Conservation (phyloP, 441 rosid species). For the Erodium moschatum region DNA sequence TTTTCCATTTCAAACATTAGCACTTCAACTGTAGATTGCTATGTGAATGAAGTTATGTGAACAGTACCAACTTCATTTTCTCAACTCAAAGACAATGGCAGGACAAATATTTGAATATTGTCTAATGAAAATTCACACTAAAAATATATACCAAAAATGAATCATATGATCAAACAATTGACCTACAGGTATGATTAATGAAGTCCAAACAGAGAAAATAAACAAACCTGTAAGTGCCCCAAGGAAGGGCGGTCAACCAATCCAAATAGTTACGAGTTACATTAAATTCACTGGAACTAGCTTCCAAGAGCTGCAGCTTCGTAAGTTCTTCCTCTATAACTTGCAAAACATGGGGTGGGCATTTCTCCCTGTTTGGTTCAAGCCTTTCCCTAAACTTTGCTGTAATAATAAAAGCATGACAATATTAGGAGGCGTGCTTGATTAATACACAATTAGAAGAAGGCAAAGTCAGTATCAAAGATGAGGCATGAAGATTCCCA, state of each 20-base stretch:
- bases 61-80: neutral
- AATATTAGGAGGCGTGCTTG: constrained; percentile 13
- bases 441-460: neutral
- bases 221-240: constrained; percentile 79
- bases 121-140: too few relatives aligned
- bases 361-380: constrained; percentile 65
- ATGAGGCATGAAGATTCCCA: neutral
- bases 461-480: neutral
- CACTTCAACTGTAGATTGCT: too few relatives aligned
- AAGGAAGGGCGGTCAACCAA: constrained; percentile 92
- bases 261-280: constrained; percentile 85
- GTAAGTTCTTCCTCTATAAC: constrained; percentile 86
- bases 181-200: too few relatives aligned
- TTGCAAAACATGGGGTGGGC: constrained; percentile 74
- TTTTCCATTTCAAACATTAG: too few relatives aligned
- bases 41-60: too few relatives aligned
- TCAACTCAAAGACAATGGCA: neutral
- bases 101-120: neutral
- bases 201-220: too few relatives aligned
- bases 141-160: too few relatives aligned
- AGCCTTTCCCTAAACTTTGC: constrained; percentile 78
- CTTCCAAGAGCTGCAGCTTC: constrained; percentile 76
- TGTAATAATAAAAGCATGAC: constrained; percentile 30
- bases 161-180: too few relatives aligned
- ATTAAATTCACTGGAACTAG: constrained; percentile 98